phyloP scores from a whole-genome alignment of 495 filamentous ascomycete species.

The Aspergillus avenaceus region DNA sequence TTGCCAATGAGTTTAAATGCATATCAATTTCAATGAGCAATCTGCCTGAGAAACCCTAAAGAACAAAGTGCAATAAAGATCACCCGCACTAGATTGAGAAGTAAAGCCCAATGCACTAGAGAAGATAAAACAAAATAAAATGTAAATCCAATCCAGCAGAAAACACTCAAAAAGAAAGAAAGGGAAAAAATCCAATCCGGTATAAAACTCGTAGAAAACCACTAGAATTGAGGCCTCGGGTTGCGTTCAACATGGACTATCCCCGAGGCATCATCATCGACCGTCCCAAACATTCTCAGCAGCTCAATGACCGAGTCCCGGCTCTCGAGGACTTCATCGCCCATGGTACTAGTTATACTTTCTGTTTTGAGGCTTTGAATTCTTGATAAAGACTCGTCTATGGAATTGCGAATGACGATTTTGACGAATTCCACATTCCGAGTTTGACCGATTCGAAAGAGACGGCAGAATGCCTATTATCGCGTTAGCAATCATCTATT shows the following conservation, averaged over 20 bases:
- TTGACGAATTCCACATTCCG: conserved; percentile 50
- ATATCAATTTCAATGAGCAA: too few species aligned
- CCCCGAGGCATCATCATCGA: not conserved
- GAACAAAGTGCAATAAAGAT: too few species aligned
- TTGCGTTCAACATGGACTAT: not conserved
- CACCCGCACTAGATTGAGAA: too few species aligned
- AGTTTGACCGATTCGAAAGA: conserved; percentile 59
- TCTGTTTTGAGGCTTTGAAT: conserved; percentile 27
- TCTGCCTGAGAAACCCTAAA: too few species aligned
- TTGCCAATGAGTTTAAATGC: too few species aligned
- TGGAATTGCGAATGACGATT: conserved; percentile 43
- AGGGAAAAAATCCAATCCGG: not conserved
- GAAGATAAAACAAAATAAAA: not conserved
- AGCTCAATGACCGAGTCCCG: conserved; percentile 5
- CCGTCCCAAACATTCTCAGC: conserved; percentile 16
- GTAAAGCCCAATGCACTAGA: too few species aligned
- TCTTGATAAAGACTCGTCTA: conserved; percentile 48
- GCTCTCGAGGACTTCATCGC: conserved; percentile 12
- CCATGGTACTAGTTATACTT: conserved; percentile 24
- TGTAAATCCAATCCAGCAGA: too few species aligned
- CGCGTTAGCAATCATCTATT: too few species aligned
- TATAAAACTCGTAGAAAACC: not conserved
- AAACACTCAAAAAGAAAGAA: not conserved
- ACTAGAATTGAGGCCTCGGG: not conserved
- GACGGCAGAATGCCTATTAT: conserved; percentile 55